A percentile compares a stretch with the other conserved stretches of the same genome.
These are phyloP conservation scores for Tetracladium setigerum DNA, from an alignment of 495 filamentous ascomycete genomes.

Conservation along the genomic window DNA sequence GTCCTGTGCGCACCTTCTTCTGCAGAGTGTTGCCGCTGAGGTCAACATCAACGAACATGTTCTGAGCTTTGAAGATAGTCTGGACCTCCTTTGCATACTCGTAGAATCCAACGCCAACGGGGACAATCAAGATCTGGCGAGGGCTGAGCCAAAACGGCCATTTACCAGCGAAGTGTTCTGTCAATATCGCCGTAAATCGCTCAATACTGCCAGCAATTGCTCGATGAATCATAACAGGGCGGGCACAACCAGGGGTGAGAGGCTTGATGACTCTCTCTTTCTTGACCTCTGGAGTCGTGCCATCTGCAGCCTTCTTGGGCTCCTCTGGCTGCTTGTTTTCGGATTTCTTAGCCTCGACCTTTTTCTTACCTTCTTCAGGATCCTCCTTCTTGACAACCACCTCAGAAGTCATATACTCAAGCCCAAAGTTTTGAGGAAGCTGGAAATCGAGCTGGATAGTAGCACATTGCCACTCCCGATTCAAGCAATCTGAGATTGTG, in stretches of 20 bases:
- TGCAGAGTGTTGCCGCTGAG: constrained; percentile 85
- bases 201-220: constrained; percentile 92
- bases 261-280: constrained; percentile 36
- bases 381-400: constrained; percentile 32
- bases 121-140: constrained; percentile 84
- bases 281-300: constrained; percentile 2
- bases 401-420: constrained; percentile 75
- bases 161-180: constrained; percentile 92
- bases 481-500: constrained; percentile 72
- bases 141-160: constrained; percentile 98
- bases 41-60: constrained; percentile 80
- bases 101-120: constrained; percentile 76
- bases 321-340: constrained; percentile 21
- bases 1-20: constrained; percentile 90
- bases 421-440: constrained; percentile 73
- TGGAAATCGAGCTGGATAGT: constrained; percentile 98
- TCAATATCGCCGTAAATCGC: constrained; percentile 88
- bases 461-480: constrained; percentile 79
- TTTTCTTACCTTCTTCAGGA: constrained; percentile 26
- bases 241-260: constrained; percentile 63
- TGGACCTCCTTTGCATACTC: constrained; percentile 80
- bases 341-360: constrained; percentile 27
- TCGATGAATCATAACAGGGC: constrained; percentile 95
- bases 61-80: constrained; percentile 42
- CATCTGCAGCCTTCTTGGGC: constrained; percentile 18